Evolutionary conservation across 2,329 filamentous ascomycete species (phyloP), one percentile per base, ranked within the genome.

Genomic region (Phoma herbarum): DNA sequence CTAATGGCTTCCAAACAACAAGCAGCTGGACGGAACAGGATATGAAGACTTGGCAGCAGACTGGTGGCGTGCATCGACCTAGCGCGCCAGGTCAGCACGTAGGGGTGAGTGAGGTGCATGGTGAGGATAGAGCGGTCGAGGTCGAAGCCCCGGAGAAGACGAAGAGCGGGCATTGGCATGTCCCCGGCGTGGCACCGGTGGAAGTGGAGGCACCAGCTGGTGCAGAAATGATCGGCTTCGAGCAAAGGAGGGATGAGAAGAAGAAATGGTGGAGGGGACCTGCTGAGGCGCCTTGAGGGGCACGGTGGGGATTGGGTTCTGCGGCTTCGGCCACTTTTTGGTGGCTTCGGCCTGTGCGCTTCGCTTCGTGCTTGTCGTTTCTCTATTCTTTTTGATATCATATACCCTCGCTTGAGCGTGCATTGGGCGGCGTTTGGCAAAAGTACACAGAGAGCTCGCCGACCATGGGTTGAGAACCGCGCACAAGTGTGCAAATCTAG

Each of bases 361-460:
- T 41, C 9, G 29, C 31, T 26, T 31, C 9, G 10, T 12, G 2
- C 18, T 53, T 25, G 37, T 45, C 41, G 12, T 33, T 31, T 39
- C n/a, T 12, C 43, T 44, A 12, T 22, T 39, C 4, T 29, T 10
- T 41, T 31, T 33, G 9, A 14, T 28, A 37, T 22, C 14, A 12
- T 54, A 54, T 48, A 54, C 43, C 52, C 52, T 48, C 52, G 33
- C 35, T 48, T 48, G 31, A 53, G 52, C 44, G 43, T 48, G 52
- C 52, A 54, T 54, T 42, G 52, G 43, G 44, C 25, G 51, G 51
- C 42, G 51, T 53, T 46, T 39, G 20, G 5, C n/a, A 23, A 41
- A 41, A 41, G 20, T 16, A 41, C 20, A 41, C 3, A 22, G 18
- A 20, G 37, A 41, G 7, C 11, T 42, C 48, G 39, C 48, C n/a